These are phyloP conservation scores for Sindora glabra DNA, from an alignment of 306 rosid species.

Conservation along the genomic window DNA sequence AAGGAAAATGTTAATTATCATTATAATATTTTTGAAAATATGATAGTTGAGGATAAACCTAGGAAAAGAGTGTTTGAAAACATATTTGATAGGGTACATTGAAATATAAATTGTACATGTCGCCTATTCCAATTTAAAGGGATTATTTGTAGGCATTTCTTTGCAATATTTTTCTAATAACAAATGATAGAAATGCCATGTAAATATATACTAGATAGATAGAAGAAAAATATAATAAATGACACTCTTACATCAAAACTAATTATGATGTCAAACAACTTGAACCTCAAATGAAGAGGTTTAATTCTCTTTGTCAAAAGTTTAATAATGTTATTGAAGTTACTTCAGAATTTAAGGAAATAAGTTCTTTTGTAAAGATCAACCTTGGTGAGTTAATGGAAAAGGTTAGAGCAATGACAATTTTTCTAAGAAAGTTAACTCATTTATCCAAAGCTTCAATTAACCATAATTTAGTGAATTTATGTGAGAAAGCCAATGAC, in stretches of 20 bases:
- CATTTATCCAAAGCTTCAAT: too few relatives aligned
- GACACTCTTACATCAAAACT: conserved; percentile 12
- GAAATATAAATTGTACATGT: conserved; percentile 18
- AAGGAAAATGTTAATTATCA: conserved; percentile 7
- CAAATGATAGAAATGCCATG: conserved; percentile 21
- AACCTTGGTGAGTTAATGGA: conserved; percentile 19
- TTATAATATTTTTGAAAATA: conserved; percentile 21
- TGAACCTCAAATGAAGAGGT: conserved; percentile 13
- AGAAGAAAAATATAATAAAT: conserved; percentile 18
- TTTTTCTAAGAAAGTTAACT: too few relatives aligned
- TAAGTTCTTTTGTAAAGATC: conserved; percentile 21
- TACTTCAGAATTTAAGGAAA: conserved; percentile 30
- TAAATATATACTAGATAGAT: conserved; percentile 18
- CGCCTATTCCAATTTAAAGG: conserved; percentile 24
- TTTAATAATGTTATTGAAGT: conserved; percentile 12
- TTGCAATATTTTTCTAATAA: conserved; percentile 22
- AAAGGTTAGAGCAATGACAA: conserved; percentile 12
- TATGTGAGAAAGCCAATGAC: too few relatives aligned
- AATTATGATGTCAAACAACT: conserved; percentile 18
- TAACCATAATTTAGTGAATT: too few relatives aligned
- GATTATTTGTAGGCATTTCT: conserved; percentile 30
- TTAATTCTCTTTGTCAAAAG: conserved; percentile 17
- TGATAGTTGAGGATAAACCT: conserved; percentile 2
- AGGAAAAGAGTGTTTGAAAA: conserved; percentile 7
- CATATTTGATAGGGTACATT: conserved; percentile 9